phyloP scores from a whole-genome alignment of 306 rosid species.

The Coriaria nepalensis region DNA sequence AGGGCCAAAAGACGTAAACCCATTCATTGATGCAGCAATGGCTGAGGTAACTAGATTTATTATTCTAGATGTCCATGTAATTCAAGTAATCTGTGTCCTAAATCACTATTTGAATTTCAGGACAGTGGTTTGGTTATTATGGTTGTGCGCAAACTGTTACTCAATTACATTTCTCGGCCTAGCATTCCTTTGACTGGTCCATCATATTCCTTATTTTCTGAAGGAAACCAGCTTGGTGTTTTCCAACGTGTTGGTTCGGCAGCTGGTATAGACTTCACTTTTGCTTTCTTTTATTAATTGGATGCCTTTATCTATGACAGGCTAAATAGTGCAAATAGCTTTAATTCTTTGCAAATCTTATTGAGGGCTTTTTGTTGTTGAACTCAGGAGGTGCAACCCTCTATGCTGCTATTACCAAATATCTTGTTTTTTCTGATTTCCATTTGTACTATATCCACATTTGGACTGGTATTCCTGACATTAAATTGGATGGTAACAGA shows the following conservation, averaged over 20 bases:
- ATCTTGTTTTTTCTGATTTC: no score
- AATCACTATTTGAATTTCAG: constrained; percentile 36
- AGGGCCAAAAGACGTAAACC: constrained; percentile 65
- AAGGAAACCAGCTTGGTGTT: constrained; percentile 77
- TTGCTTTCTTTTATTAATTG: background rate
- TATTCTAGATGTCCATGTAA: constrained; percentile 7
- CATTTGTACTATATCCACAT: no score
- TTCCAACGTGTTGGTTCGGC: constrained; percentile 93
- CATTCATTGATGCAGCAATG: constrained; percentile 89
- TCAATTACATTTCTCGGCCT: constrained; percentile 50
- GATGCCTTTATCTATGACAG: no score
- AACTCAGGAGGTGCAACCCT: no score
- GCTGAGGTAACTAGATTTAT: constrained; percentile 56
- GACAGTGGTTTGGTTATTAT: constrained; percentile 57
- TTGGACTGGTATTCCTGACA: no score
- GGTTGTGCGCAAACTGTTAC: constrained; percentile 60
- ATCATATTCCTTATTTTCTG: constrained; percentile 58
- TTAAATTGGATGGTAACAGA: no score
- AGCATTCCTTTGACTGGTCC: constrained; percentile 37
- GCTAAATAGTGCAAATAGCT: no score
- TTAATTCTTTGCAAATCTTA: no score
- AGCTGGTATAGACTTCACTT: constrained; percentile 49
- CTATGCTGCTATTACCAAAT: no score
- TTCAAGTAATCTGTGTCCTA: constrained; percentile 17
- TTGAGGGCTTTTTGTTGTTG: no score